Percentiles rank a stretch among this genome's conserved stretches.
These are phyloP conservation scores for Lentinula novae-zelandiae DNA, from an alignment of 1,284 basidiomycete genomes.

Conservation along the genomic window DNA sequence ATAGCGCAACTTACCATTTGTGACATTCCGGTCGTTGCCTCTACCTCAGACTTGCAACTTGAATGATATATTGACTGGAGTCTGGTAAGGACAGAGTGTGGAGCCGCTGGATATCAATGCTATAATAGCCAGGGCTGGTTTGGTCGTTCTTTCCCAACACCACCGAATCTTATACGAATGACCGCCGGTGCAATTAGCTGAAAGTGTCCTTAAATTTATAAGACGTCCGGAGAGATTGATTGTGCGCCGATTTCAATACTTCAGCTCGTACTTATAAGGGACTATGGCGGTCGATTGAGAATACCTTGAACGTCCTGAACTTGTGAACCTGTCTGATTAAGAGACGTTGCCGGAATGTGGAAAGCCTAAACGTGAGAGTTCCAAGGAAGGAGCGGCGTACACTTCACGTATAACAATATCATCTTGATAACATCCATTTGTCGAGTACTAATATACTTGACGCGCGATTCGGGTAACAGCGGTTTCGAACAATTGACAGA, in stretches of 20 bases:
- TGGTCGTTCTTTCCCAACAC: background rate
- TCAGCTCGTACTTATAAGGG: background rate
- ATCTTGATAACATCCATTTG: background rate
- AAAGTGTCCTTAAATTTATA: too few species aligned
- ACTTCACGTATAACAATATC: background rate
- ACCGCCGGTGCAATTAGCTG: too few species aligned
- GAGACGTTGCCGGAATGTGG: background rate
- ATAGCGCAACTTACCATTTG: too few species aligned
- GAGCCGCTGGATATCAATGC: background rate
- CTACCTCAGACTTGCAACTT: too few species aligned
- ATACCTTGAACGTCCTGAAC: background rate
- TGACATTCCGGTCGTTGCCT: too few species aligned
- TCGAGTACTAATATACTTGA: background rate
- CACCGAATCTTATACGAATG: background rate
- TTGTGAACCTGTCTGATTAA: background rate
- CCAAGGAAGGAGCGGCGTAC: background rate
- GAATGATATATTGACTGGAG: too few species aligned
- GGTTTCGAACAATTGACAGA: background rate
- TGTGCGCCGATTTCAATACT: too few species aligned
- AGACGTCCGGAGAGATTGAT: too few species aligned
- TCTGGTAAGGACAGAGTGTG: background rate
- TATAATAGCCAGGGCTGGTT: background rate
- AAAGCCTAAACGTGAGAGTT: constrained; percentile 2
- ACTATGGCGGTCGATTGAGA: background rate
- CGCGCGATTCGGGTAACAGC: background rate